Evolutionary conservation across 768 basidiomycete genomes (phyloP), one percentile per base, ranked within the genome.

Genomic region (Leccinum barrowsii): DNA sequence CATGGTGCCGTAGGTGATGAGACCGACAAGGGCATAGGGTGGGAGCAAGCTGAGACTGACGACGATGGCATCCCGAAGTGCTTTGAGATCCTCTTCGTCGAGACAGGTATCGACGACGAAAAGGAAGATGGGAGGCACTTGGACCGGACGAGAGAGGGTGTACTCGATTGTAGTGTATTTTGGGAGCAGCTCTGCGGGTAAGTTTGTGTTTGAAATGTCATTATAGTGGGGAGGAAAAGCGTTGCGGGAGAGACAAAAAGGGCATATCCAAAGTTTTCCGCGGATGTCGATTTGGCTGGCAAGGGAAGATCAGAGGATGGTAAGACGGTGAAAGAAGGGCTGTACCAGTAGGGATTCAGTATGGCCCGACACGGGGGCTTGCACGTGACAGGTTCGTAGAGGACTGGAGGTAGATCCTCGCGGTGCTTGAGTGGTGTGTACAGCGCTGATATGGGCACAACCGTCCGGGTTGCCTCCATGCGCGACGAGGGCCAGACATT

Each of bases 161-260:
- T 99, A 99, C 76, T 99, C 97, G 75, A 99, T 97, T 7, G 97
- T 99, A 32, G 97, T 98, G 80, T 98, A 98, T 76, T 97, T 95
- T 69, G 96, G 94, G 40, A 98, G 76, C 30, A 99, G 83, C 73
- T 99, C 97, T 13, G 94, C 90, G 52, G 97, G 97, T 19, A 98
- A 83, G 75, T 98, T 98, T 63, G 91, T 95, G 75, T 89, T 90
- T 50, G 94, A 94, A 64, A 99, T 96, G 71, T 98, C 96, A 77
- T 97, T 96, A 82, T 99, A 99, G 74, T 99, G 96, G 0, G 92
- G 91, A 5, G 97, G 97, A 78, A 99, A 98, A 2, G 95, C 85
- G 73, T 98, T 99, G 59, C 97, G 89, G 35, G 91, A 88, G 54
- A 99, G 81, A 76, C 97, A 99, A 79, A 99, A 98, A 4, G 97